These are phyloP conservation scores for Ascochyta lentis DNA, from an alignment of 2,329 filamentous ascomycete genomes.

Conservation along the genomic window DNA sequence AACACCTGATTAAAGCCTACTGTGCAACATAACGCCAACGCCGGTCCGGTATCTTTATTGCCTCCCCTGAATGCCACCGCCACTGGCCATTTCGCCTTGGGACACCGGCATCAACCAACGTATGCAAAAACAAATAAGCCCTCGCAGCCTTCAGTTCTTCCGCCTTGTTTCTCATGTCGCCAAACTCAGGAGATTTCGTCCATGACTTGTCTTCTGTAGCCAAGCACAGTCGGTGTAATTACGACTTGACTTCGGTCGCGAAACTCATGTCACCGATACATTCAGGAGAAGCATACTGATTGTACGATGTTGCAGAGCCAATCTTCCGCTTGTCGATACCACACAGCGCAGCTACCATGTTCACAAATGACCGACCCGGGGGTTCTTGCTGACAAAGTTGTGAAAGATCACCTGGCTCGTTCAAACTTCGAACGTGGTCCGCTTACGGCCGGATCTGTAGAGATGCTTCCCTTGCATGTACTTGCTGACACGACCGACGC, in stretches of 20 bases:
- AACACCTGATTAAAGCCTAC: background rate
- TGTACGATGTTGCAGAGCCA: too few species aligned
- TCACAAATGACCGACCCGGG: too few species aligned
- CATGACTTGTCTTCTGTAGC: background rate
- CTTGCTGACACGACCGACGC: background rate
- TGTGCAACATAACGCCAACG: background rate
- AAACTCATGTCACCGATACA: too few species aligned
- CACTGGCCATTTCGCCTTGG: background rate
- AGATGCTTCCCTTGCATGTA: background rate
- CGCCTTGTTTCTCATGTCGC: background rate
- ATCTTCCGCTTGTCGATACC: too few species aligned
- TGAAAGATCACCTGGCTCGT: background rate
- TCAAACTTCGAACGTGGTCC: background rate
- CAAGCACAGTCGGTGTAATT: background rate
- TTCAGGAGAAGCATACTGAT: too few species aligned
- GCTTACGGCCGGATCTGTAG: background rate
- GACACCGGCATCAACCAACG: background rate
- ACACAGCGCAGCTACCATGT: too few species aligned
- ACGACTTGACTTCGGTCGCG: background rate
- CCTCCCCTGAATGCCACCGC: background rate
- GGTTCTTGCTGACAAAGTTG: background rate
- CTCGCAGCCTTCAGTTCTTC: background rate
- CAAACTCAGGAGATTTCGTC: background rate
- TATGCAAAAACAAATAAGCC: background rate
- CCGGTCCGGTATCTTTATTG: background rate